A percentile compares a stretch with the other conserved stretches of the same genome.
Conservation (phyloP, 2,329 filamentous ascomycete genomes). For the Incumbomyces delicatus region DNA sequence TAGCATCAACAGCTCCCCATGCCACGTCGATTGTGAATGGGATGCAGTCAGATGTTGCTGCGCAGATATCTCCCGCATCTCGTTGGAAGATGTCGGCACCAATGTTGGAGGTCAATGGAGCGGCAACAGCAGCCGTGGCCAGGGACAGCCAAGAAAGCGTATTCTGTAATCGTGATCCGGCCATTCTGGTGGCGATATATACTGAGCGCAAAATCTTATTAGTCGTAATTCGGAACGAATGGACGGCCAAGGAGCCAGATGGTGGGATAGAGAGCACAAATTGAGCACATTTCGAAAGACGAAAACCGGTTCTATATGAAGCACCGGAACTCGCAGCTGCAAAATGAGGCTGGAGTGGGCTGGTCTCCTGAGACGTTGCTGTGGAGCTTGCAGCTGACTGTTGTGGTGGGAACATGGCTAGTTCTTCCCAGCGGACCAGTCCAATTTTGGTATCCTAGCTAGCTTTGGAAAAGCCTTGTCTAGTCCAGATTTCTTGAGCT, state of each 20-base stretch:
- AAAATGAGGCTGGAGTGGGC: too few relatives aligned
- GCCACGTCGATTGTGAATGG: conserved; percentile 27
- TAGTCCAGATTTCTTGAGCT: too few relatives aligned
- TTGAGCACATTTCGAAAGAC: too few relatives aligned
- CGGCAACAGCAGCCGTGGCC: conserved; percentile 1
- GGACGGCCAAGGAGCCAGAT: background rate
- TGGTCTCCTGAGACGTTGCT: too few relatives aligned
- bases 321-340: too few relatives aligned
- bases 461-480: too few relatives aligned
- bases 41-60: conserved; percentile 27
- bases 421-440: too few relatives aligned
- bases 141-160: conserved; percentile 1
- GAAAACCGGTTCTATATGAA: too few relatives aligned
- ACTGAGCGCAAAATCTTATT: background rate
- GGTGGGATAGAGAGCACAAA: background rate
- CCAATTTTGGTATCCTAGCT: too few relatives aligned
- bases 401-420: too few relatives aligned
- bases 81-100: conserved; percentile 31
- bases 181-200: conserved; percentile 3
- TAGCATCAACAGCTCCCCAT: conserved; percentile 25
- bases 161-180: conserved; percentile 3
- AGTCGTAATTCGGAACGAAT: background rate
- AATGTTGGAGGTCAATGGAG: conserved; percentile 3
- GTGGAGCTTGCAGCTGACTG: too few relatives aligned
- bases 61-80: conserved; percentile 33